These are phyloP conservation scores for Phytophthora europaea DNA, from an alignment of 352 stramenopile species.

Conservation along the genomic window DNA sequence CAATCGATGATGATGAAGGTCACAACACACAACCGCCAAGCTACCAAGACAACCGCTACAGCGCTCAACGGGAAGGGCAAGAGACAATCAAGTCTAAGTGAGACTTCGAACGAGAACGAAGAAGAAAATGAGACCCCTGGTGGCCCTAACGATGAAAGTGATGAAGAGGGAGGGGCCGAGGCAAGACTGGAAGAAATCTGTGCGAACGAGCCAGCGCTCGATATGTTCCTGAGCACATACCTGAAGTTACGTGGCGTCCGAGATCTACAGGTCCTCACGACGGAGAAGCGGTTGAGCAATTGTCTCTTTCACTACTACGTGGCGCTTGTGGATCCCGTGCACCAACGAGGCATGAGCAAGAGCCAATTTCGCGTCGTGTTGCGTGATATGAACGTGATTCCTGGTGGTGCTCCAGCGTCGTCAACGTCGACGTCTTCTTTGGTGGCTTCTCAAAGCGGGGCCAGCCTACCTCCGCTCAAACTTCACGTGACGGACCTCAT, in stretches of 20 bases:
- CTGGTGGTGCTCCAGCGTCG: slow-evolving; percentile 23
- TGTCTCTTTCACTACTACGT: slow-evolving; percentile 79
- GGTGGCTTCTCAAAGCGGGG: slow-evolving; percentile 21
- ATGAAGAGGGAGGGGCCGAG: slow-evolving; percentile 38
- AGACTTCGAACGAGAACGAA: slow-evolving; percentile 30
- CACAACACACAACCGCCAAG: slow-evolving; percentile 38
- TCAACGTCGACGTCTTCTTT: slow-evolving; percentile 17
- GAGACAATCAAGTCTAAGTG: slow-evolving; percentile 21
- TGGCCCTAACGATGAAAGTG: slow-evolving; percentile 1
- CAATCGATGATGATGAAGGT: slow-evolving; percentile 77
- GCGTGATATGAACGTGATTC: slow-evolving; percentile 59
- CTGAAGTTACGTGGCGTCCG: slow-evolving; percentile 54
- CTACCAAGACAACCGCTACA: slow-evolving; percentile 12
- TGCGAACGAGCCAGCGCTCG: slow-evolving; percentile 57
- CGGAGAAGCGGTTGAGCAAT: slow-evolving; percentile 73
- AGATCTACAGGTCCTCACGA: slow-evolving; percentile 61
- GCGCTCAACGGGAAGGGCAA: slow-evolving; percentile 9
- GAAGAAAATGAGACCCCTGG: slow-evolving; percentile 10
- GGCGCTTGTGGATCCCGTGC: slow-evolving; percentile 58
- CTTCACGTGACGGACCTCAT: slow-evolving; percentile 74
- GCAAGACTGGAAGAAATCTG: slow-evolving; percentile 63
- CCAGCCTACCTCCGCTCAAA: slow-evolving; percentile 48
- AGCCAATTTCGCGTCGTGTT: slow-evolving; percentile 71
- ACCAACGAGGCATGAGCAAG: slow-evolving; percentile 64
- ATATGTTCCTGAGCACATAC: slow-evolving; percentile 71